phyloP scores from a whole-genome alignment of 495 filamentous ascomycete species.

The Elaphomyces granulatus region DNA sequence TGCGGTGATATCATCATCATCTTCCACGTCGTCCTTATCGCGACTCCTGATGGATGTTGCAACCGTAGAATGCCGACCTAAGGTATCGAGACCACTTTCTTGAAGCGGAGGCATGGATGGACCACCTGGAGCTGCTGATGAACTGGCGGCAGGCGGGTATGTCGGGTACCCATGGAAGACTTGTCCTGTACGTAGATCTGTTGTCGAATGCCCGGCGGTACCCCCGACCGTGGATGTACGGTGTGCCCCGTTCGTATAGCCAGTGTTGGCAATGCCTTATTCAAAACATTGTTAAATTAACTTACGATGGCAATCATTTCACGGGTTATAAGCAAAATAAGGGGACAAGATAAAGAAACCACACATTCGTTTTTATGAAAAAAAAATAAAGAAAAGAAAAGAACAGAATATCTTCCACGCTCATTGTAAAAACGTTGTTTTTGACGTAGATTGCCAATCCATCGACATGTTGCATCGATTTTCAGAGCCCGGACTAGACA shows the following conservation, averaged over 20 bases:
- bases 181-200: slow-evolving; percentile 58
- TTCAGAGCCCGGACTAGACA: no score
- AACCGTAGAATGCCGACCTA: slow-evolving; percentile 29
- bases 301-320: slow-evolving; percentile 27
- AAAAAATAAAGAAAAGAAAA: no score
- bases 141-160: slow-evolving; percentile 40
- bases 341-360: no score
- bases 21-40: slow-evolving; percentile 20
- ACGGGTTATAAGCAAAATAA: no score
- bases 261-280: slow-evolving; percentile 25
- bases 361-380: no score
- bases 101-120: slow-evolving; percentile 57
- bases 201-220: slow-evolving; percentile 13
- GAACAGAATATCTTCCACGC: no score
- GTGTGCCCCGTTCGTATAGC: slow-evolving; percentile 21
- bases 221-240: slow-evolving; percentile 15
- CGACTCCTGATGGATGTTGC: slow-evolving; percentile 26
- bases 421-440: no score
- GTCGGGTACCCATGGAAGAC: slow-evolving; percentile 62
- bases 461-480: no score
- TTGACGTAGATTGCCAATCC: no score
- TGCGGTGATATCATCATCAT: slow-evolving; percentile 27
- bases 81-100: slow-evolving; percentile 47
- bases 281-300: slow-evolving; percentile 9
- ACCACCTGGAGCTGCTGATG: slow-evolving; percentile 24